A percentile compares a stretch with the other conserved stretches of the same genome.
Conservation (phyloP, 768 basidiomycete genomes). For the Sarcomyxa edulis region DNA sequence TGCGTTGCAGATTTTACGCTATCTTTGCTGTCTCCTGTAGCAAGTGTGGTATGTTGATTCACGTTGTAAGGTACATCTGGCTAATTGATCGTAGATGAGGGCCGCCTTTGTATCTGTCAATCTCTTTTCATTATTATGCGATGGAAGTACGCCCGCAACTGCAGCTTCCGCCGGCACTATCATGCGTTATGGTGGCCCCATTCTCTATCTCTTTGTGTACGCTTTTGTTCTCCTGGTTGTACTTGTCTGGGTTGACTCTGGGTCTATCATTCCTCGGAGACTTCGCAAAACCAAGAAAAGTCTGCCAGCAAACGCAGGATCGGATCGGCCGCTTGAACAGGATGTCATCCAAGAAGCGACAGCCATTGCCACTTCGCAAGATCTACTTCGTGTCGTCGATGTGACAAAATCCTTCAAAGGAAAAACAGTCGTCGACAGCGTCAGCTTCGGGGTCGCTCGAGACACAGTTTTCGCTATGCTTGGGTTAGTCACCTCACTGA, state of each 20-base stretch:
- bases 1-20: slow-evolving; percentile 41
- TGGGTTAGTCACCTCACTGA: slow-evolving; percentile 25
- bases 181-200: slow-evolving; percentile 66
- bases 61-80: not conserved
- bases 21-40: slow-evolving; percentile 63
- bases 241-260: slow-evolving; percentile 71
- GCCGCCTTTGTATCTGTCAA: slow-evolving; percentile 74
- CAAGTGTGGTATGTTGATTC: slow-evolving; percentile 49
- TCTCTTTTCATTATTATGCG: slow-evolving; percentile 68
- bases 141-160: slow-evolving; percentile 43
- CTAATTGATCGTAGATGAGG: slow-evolving; percentile 40
- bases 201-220: slow-evolving; percentile 64
- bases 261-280: slow-evolving; percentile 43
- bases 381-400: slow-evolving; percentile 57
- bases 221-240: slow-evolving; percentile 52
- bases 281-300: slow-evolving; percentile 14
- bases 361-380: slow-evolving; percentile 39
- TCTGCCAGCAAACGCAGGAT: slow-evolving; percentile 1
- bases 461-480: slow-evolving; percentile 69
- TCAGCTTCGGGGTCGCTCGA: slow-evolving; percentile 59
- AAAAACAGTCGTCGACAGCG: slow-evolving; percentile 64
- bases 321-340: slow-evolving; percentile 19
- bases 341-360: slow-evolving; percentile 56
- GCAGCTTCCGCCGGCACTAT: slow-evolving; percentile 46
- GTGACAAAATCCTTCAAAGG: slow-evolving; percentile 56